phyloP scores from a whole-genome alignment of 352 stramenopile species.

The Blastocystis hominis region DNA sequence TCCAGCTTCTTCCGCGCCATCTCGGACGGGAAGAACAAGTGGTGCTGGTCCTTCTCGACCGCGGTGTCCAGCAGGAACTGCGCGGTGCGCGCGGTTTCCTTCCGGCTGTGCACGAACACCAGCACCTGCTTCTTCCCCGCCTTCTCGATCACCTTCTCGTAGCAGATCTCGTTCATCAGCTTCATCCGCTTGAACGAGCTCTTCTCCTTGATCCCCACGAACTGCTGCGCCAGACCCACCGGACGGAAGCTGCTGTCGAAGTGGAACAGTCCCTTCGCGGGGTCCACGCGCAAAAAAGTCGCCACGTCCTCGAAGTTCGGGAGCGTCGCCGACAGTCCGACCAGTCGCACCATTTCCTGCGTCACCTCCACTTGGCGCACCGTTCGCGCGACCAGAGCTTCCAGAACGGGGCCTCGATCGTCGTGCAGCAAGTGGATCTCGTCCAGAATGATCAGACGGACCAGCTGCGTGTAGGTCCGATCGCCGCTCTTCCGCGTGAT shows the following conservation, averaged over 20 bases:
- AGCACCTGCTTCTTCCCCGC: constrained; percentile 91
- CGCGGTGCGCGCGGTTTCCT: constrained; percentile 85
- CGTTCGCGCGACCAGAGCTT: constrained; percentile 89
- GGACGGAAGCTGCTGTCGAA: constrained; percentile 97
- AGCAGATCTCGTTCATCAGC: constrained; percentile 99
- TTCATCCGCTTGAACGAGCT: constrained; percentile 95
- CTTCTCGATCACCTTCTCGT: constrained; percentile 87
- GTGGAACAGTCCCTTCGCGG: constrained; percentile 93
- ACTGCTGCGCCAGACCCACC: constrained; percentile 95
- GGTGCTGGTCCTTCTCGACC: constrained; percentile 58
- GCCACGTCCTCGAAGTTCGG: constrained; percentile 98
- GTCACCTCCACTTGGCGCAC: constrained; percentile 93
- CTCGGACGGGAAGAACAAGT: constrained; percentile 66
- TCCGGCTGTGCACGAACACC: constrained; percentile 97
- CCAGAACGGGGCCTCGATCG: constrained; percentile 89
- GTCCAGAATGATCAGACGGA: constrained; percentile 97
- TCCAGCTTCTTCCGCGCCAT: constrained; percentile 84
- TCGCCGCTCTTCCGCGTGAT: constrained; percentile 95
- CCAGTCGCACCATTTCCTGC: constrained; percentile 85
- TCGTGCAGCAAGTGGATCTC: constrained; percentile 99
- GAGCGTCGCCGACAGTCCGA: constrained; percentile 93
- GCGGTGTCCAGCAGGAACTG: constrained; percentile 76
- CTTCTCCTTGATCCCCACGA: constrained; percentile 96
- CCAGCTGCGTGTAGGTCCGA: constrained; percentile 90
- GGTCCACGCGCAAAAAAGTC: constrained; percentile 90